These are phyloP conservation scores for Lentinula raphanica DNA, from an alignment of 768 basidiomycete species.

Conservation along the genomic window DNA sequence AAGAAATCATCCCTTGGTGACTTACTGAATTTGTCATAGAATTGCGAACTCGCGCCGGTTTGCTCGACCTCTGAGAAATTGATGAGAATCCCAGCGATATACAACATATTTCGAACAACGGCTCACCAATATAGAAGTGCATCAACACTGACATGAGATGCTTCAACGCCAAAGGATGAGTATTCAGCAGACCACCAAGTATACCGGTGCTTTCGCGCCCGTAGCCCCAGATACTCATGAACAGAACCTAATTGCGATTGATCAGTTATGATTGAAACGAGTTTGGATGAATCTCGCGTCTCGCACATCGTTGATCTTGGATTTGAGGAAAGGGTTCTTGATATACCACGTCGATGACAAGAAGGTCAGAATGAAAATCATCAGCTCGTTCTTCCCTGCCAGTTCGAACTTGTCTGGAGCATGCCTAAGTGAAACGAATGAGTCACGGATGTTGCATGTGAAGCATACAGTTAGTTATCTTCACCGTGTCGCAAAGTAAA, in stretches of 20 bases:
- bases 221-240: slow-evolving; percentile 67
- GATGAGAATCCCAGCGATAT: neutral
- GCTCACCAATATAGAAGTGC: slow-evolving; percentile 88
- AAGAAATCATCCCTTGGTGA: slow-evolving; percentile 14
- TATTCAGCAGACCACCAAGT: slow-evolving; percentile 77
- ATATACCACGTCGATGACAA: slow-evolving; percentile 94
- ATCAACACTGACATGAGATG: slow-evolving; percentile 89
- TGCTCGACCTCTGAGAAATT: slow-evolving; percentile 80
- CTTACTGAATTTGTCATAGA: slow-evolving; percentile 96
- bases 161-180: slow-evolving; percentile 77
- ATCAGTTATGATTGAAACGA: neutral
- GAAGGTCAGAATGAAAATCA: slow-evolving; percentile 88
- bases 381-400: slow-evolving; percentile 78
- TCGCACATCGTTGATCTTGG: slow-evolving; percentile 88
- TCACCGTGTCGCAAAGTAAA: slow-evolving; percentile 78
- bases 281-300: neutral
- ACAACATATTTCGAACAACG: neutral
- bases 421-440: slow-evolving; percentile 14
- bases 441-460: neutral
- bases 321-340: slow-evolving; percentile 97
- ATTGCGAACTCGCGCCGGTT: slow-evolving; percentile 96
- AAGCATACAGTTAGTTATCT: slow-evolving; percentile 18
- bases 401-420: slow-evolving; percentile 79
- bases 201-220: slow-evolving; percentile 65
- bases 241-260: slow-evolving; percentile 50